Base-by-base conservation (phyloP, 257 asterid genomes). In the Solanum virginianum region DNA sequence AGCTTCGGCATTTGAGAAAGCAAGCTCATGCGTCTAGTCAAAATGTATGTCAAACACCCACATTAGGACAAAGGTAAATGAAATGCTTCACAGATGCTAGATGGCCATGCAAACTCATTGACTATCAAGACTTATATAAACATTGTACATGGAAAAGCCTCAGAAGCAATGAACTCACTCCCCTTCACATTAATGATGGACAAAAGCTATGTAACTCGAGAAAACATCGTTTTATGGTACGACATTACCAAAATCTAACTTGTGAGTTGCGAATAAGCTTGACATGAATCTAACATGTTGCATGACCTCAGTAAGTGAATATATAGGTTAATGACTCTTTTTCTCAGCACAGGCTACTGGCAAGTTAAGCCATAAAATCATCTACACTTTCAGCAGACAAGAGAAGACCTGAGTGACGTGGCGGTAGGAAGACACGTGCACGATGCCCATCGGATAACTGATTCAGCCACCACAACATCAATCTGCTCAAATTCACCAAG, bases 381-480 rank as follows among this genome's bases (percentile, higher is more conserved):
- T 51, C 60, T 55, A 16, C 51, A 54, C 85, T 80, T 80, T 87
- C 87, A 92, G 85, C 97, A 94, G 49, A 94, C 97, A 15, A 94
- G 95, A 41, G 97, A 93, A n/a, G 93, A 90, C 90, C 95, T 88
- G 66, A 93, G 92, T 12, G 98, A 92, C 51, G 92, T 88, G 45
- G 94, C 88, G 5, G 94, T 93, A 1, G 95, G 92, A 68, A 93
- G 95, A 86, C 89, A 80, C 3, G 97, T 89, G 90, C 98, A 94
- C 0, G 98, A 94, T 13, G 95, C 95, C 98, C 98, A 94, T 53
- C 97, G 93, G 81, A 94, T 94, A 49, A 94, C 94, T 56, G 98
- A 92, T 81, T 92, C 97, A 6, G 97, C 88, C 77, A 89, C 94
- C 89, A 89, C 87, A 20, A 91, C 85, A 79, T 93, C 93, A 22